These are phyloP conservation scores for Maudiozyma humilis DNA, from an alignment of 1,139 yeast genomes.

Conservation along the genomic window DNA sequence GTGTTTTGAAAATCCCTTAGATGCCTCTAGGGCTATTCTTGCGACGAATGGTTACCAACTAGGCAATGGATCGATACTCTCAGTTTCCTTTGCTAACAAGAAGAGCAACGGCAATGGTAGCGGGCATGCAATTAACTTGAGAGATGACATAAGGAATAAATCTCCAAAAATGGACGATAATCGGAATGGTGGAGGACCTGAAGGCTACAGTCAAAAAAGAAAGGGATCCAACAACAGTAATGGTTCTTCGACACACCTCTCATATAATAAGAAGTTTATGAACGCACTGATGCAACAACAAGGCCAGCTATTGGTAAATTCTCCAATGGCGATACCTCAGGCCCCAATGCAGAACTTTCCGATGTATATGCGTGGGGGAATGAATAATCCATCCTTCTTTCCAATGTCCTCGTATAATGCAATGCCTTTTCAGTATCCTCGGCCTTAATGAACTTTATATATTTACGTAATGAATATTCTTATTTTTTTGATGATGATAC, in stretches of 20 bases:
- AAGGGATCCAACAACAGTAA: neutral
- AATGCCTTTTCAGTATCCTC: conserved; percentile 3
- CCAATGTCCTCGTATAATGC: neutral
- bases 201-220: neutral
- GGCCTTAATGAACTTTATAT: neutral
- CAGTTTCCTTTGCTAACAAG: conserved; percentile 31
- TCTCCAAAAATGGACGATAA: neutral
- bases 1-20: conserved; percentile 39
- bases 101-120: conserved; percentile 2
- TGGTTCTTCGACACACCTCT: neutral
- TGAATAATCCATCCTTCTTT: neutral
- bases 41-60: conserved; percentile 35
- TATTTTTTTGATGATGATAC: too few relatives aligned
- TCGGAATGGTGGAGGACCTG: neutral
- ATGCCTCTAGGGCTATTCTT: conserved; percentile 41
- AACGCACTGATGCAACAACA: conserved; percentile 12
- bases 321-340: neutral
- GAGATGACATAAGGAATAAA: neutral
- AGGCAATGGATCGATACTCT: conserved; percentile 18
- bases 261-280: conserved; percentile 12
- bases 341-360: conserved; percentile 2
- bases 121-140: neutral
- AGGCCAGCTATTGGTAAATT: conserved; percentile 2
- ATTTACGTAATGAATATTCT: neutral
- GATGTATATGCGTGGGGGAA: neutral